Percentiles rank a stretch among this genome's conserved stretches.
Conservation (phyloP, 768 basidiomycete species). For the Boletus sp. region DNA sequence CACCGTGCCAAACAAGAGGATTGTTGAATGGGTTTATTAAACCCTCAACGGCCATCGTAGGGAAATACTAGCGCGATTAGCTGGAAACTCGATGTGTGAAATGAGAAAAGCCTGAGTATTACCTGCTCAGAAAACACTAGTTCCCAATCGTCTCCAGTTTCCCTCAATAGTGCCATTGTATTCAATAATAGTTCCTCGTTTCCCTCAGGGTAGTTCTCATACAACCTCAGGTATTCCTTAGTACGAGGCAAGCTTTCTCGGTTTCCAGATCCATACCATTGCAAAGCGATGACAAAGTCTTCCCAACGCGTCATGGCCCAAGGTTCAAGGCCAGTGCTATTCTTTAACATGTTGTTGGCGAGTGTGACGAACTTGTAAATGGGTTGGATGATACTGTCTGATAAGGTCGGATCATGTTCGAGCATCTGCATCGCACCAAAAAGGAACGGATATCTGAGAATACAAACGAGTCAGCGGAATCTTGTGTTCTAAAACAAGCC, state of each 20-base stretch:
- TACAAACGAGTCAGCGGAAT: neutral
- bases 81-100: neutral
- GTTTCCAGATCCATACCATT: constrained; percentile 42
- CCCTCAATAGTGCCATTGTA: neutral
- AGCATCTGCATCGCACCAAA: constrained; percentile 5
- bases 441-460: constrained; percentile 3
- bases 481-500: neutral
- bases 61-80: neutral
- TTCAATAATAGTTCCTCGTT: neutral
- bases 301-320: constrained; percentile 59
- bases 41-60: neutral
- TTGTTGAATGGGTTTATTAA: constrained; percentile 46
- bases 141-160: neutral
- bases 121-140: neutral
- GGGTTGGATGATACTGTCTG: constrained; percentile 1
- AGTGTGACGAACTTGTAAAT: constrained; percentile 48
- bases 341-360: constrained; percentile 54
- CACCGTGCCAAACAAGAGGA: constrained; percentile 50
- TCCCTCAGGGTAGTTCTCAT: neutral
- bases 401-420: neutral
- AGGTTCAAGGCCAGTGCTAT: constrained; percentile 49
- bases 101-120: neutral
- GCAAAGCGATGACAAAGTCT: constrained; percentile 54
- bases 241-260: neutral
- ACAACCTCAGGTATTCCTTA: neutral